Evolutionary conservation across 768 basidiomycete genomes (phyloP).

Genomic region (Hemileccinum rubropunctum): DNA sequence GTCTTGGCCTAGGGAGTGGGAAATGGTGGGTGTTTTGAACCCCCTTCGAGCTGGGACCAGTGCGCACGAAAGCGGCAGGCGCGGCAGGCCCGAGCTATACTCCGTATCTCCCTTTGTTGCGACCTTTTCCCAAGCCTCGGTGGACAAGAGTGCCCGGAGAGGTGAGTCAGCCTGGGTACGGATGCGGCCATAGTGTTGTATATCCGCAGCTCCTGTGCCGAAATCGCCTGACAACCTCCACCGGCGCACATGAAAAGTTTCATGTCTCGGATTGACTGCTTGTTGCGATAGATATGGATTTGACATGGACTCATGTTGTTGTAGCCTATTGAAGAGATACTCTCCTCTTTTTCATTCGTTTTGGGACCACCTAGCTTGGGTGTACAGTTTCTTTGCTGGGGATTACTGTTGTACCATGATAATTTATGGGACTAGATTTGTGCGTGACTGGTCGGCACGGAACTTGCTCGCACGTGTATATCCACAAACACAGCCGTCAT

Average conservation of each 20-base stretch:
- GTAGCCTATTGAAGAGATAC: constrained; percentile 9
- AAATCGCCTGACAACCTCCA: constrained; percentile 4
- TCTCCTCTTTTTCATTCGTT: constrained; percentile 11
- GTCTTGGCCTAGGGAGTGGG: constrained; percentile 29
- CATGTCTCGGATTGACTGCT: constrained; percentile 11
- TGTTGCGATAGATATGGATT: constrained; percentile 22
- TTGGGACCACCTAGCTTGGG: constrained; percentile 10
- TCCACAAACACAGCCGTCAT: not conserved
- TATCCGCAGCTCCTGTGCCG: constrained; percentile 5
- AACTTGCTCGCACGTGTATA: constrained; percentile 4
- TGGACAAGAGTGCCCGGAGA: constrained; percentile 1
- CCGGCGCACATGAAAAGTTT: constrained; percentile 6
- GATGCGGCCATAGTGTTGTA: not conserved
- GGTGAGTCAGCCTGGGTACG: constrained; percentile 24
- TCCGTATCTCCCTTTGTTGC: constrained; percentile 7
- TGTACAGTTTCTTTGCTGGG: constrained; percentile 6
- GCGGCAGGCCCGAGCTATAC: constrained; percentile 4
- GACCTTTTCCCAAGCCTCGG: constrained; percentile 4
- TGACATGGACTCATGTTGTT: constrained; percentile 20
- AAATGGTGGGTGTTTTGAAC: constrained; percentile 33
- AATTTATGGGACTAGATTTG: constrained; percentile 1
- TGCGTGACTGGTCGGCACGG: not conserved
- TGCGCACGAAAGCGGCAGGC: not conserved
- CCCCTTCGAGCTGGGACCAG: not conserved
- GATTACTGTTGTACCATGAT: constrained; percentile 14